Base-by-base conservation (phyloP, 2,329 filamentous ascomycete genomes). In the Botryotinia calthae region DNA sequence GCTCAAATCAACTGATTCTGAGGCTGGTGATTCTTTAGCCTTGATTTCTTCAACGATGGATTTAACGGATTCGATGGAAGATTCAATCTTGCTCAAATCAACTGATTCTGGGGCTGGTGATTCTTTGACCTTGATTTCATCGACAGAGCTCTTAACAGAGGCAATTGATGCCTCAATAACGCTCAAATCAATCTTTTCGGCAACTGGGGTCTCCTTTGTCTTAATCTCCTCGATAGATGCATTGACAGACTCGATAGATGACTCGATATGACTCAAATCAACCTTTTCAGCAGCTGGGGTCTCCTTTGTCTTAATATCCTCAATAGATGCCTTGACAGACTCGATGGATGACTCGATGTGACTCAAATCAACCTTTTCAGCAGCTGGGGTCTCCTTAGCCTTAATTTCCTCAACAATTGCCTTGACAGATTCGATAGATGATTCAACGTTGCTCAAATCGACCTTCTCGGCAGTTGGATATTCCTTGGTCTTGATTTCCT, bases 401-500 rank as follows among this genome's bases (percentile, higher is more conserved):
- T 79, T 78, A 10, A 79, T 74, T n/a, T 77, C 75, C 6, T 72
- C 67, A 28, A 79, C 34, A 34, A 61, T 51, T 12, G 71, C 56
- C 10, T 74, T 67, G 40, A 77, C 14, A 1, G 73, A 75, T 8
- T 73, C 71, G 4, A 78, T 58, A 0, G 73, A 73, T 0, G 71
- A 46, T 62, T 77, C 76, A 6, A 79, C 12, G 10, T 56, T 7
- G 5, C 75, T 75, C 4, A 78, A 40, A 64, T 79, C 76, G 22
- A 74, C 69, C 68, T 74, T 74, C 46, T 77, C 75, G 18, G 70
- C 31, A n/a, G 54, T 56, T 48, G 74, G 74, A 18, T 73, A 63
- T 34, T 74, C 72, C 22, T 74, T 72, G 4, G 74, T 54, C 67
- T 78, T 78, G 31, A 78, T 75, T 37, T 77, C 75, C n/a, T 67